Evolutionary conservation across 2,329 filamentous ascomycete genomes (phyloP), one percentile per base, ranked within the genome.

Genomic region (Microsporum canis): DNA sequence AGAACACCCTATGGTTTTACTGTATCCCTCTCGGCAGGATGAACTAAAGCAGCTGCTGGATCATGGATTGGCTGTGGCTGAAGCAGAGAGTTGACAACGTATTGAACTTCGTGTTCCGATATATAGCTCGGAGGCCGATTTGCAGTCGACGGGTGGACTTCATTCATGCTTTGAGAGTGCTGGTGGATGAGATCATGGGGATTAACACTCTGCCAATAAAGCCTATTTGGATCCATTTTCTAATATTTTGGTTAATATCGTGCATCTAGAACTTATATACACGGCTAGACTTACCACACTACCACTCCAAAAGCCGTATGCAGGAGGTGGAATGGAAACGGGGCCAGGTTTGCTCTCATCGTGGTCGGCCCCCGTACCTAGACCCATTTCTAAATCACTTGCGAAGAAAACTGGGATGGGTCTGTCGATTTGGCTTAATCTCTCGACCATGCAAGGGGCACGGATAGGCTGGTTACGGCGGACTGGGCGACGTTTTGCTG

Each of bases 291-390:
- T 73, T 80, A 89, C 86, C 73, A 94, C 88, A 68, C 87, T 92
- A 72, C 86, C 85, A 59, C 89, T 80, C 88, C 89, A 95, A 0
- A 90, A 76, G 0, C 91, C 91, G 70, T 96, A 96, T 1, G 89
- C 89, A 0, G 91, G 91, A 3, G 91, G 91, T 6, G 85, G 83
- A 23, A 80, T 65, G 67, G 69, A 71, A 60, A 71, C 39, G n/a
- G 41, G 29, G n/a, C 14, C 5, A 8, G 33, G 45, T 47, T 76
- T 75, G 0, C 80, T 75, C 62, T 84, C 80, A 58, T 78, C 81
- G 61, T 82, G 79, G 57, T 65, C 63, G 59, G 79, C 71, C 2
- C 80, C 82, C 36, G 65, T 65, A 38, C 68, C 67, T 27, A 65
- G 60, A 1, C 77, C 80, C 17, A 83, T 81, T 68, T 91, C 88